Percentiles rank a stretch among this genome's conserved stretches.
Evolutionary conservation across 2,329 filamentous ascomycete genomes (phyloP).

Genomic region (Amphichorda felina): DNA sequence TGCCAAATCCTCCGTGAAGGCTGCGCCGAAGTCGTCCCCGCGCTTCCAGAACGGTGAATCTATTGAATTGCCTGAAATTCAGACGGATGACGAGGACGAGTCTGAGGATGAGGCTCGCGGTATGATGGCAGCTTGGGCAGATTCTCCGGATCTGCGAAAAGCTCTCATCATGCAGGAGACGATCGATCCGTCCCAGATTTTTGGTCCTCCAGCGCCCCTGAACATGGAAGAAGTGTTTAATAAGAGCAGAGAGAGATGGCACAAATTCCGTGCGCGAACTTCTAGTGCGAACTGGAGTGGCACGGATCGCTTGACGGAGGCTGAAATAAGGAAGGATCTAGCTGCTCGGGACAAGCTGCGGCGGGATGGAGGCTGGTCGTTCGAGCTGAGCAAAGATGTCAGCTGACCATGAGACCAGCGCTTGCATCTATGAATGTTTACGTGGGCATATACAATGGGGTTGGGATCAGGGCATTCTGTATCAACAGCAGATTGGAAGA

Average conservation of each 20-base stretch:
- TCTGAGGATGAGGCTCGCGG: conserved; percentile 36
- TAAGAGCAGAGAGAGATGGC: conserved; percentile 73
- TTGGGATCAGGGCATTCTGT: too few relatives aligned
- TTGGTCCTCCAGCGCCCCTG: conserved; percentile 76
- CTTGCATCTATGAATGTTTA: too few relatives aligned
- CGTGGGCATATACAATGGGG: too few relatives aligned
- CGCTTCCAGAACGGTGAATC: conserved; percentile 80
- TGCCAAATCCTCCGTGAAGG: conserved; percentile 46
- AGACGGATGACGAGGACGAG: conserved; percentile 87
- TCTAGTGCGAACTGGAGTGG: conserved; percentile 92
- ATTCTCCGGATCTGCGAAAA: conserved; percentile 69
- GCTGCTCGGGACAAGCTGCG: conserved; percentile 69
- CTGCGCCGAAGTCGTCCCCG: conserved; percentile 59
- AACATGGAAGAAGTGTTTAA: conserved; percentile 96
- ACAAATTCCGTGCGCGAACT: conserved; percentile 81
- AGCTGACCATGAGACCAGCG: conserved; percentile 12
- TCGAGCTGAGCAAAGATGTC: conserved; percentile 42
- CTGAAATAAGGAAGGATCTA: conserved; percentile 72
- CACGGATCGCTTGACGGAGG: conserved; percentile 71
- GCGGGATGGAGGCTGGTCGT: conserved; percentile 77
- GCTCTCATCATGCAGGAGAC: conserved; percentile 73
- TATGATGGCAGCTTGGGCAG: conserved; percentile 69
- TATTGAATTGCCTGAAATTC: conserved; percentile 89
- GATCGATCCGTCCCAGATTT: conserved; percentile 74
- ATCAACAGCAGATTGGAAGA: too few relatives aligned